These are phyloP conservation scores for Chernovozyma aurita DNA, from an alignment of 1,139 yeast species.

Conservation along the genomic window DNA sequence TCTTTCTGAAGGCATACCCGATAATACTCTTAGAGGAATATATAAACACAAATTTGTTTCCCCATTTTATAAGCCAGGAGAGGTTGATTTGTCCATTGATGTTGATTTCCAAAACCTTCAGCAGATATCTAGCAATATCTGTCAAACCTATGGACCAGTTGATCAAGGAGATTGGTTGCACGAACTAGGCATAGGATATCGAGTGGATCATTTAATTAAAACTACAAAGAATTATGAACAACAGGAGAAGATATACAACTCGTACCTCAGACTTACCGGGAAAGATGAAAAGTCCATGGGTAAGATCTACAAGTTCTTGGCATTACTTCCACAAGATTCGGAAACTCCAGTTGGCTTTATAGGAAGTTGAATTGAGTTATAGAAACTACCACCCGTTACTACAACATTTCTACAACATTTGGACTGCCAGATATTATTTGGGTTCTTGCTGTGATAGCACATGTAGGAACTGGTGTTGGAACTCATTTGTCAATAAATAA, in stretches of 20 bases:
- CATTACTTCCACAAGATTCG: slow-evolving; percentile 45
- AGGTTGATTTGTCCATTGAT: slow-evolving; percentile 78
- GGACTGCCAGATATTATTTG: too few species aligned
- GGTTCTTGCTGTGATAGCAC: too few species aligned
- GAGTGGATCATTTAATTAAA: slow-evolving; percentile 53
- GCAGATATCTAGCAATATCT: slow-evolving; percentile 11
- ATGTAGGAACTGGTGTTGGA: too few species aligned
- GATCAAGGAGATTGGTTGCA: slow-evolving; percentile 83
- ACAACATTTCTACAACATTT: too few species aligned
- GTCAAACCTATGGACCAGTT: slow-evolving; percentile 47
- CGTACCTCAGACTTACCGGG: slow-evolving; percentile 64
- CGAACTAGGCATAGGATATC: slow-evolving; percentile 68
- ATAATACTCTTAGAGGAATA: slow-evolving; percentile 70
- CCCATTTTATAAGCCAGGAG: slow-evolving; percentile 75
- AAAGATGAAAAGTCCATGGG: slow-evolving; percentile 71
- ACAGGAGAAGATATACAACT: slow-evolving; percentile 46
- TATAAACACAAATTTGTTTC: slow-evolving; percentile 68
- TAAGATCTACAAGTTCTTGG: slow-evolving; percentile 67
- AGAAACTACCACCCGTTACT: too few species aligned
- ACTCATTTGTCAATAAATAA: too few species aligned
- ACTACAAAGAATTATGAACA: slow-evolving; percentile 25
- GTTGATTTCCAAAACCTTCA: slow-evolving; percentile 69
- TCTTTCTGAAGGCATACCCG: slow-evolving; percentile 55
- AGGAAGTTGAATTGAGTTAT: too few species aligned
- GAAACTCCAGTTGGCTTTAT: neutral